phyloP scores from a whole-genome alignment of 2,329 filamentous ascomycete species.

The Colletotrichum ledebouriae region DNA sequence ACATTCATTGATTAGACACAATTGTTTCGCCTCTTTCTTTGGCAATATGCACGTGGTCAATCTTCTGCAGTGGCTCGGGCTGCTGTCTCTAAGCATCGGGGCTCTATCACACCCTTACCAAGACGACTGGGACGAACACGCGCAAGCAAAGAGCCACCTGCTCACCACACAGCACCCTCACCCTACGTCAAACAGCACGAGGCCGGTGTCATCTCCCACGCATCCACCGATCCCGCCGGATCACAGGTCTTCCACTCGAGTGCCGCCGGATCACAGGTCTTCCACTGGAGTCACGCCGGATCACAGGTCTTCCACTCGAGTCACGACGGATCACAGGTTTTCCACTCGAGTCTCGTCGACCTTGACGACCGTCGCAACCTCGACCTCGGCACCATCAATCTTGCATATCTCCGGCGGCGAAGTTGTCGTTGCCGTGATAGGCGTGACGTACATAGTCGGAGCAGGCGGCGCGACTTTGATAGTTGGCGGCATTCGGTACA shows the following conservation, averaged over 20 bases:
- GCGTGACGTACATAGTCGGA: slow-evolving; percentile 17
- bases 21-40: not conserved
- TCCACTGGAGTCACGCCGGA: not conserved
- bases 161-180: too few species aligned
- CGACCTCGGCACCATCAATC: slow-evolving; percentile 9
- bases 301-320: not conserved
- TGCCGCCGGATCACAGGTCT: not conserved
- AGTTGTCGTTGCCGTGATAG: slow-evolving; percentile 19
- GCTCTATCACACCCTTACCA: not conserved
- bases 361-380: slow-evolving; percentile 5
- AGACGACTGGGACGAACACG: not conserved
- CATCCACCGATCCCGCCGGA: slow-evolving; percentile 10
- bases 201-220: not conserved
- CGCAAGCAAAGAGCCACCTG: not conserved
- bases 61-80: not conserved
- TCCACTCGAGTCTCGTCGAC: slow-evolving; percentile 2
- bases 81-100: slow-evolving; percentile 9
- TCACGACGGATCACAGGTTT: slow-evolving; percentile 11
- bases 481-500: not conserved
- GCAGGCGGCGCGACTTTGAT: slow-evolving; percentile 9
- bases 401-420: slow-evolving; percentile 6
- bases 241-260: slow-evolving; percentile 10
- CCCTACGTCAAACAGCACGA: too few species aligned
- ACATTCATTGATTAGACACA: not conserved
- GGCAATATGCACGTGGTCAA: not conserved